Evolutionary conservation across 1,284 basidiomycete genomes (phyloP), one percentile per base, ranked within the genome.

Genomic region (Boletus smithii): DNA sequence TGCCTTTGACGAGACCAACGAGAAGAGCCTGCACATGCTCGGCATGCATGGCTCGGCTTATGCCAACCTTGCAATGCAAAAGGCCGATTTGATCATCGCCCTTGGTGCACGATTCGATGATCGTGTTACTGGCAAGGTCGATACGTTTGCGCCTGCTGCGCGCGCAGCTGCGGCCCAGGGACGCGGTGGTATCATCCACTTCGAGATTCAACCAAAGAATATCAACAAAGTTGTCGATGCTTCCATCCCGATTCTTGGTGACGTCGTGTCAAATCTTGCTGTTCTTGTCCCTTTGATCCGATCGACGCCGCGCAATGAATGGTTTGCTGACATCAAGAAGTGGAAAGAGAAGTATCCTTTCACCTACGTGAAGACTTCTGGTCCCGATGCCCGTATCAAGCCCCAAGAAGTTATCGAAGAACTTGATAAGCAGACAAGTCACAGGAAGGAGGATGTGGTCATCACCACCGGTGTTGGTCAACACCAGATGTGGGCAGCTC

Each of bases 401-500:
- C 95, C 95, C 3, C 95, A 99, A 71, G 93, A 97, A 72, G 91
- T 97, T 43, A 84, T 99, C 44, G 88, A 94, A 71, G 95, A 94
- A 69, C 77, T 99, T 16, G 86, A 99, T 62, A 72, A 66, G 48
- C 86, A 92, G 72, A 81, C 79, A 2, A 73, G 76, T 49, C 76
- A 81, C 51, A 77, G 76, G 63, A 97, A 99, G 76, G 88, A 93
- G 46, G 83, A 97, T 35, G 80, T 97, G 24, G 75, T 99, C 60
- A 73, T 99, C 54, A 73, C 91, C 3, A 98, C 97, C 3, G 95
- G 95, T 61, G 97, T 99, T 20, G 97, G 97, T 5, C 95, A 98
- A 70, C 95, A 99, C 73, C 95, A 99, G 72, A 99, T 99, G 95
- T 99, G 94, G 94, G 95, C 95, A 1, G 92, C 91, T 39, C 97